A percentile compares a stretch with the other conserved stretches of the same genome.
Evolutionary conservation across 345 rosid species (phyloP).

Genomic region (Eucalyptus grandis): DNA sequence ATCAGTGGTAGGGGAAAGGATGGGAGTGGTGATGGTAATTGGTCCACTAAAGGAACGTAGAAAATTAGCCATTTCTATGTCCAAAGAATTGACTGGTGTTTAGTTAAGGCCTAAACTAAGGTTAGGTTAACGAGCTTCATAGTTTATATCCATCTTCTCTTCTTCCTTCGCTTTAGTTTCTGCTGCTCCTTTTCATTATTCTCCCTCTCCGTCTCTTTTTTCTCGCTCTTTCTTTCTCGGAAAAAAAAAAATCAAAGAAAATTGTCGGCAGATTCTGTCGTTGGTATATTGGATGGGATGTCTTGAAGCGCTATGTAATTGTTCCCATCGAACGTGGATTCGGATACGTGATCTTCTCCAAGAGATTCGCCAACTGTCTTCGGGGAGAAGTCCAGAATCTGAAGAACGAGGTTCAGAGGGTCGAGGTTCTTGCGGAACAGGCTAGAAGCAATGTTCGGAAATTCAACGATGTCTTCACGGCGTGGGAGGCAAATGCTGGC

Average conservation of each 20-base stretch:
- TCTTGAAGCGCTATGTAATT: background rate
- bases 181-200: background rate
- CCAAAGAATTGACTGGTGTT: background rate
- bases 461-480: background rate
- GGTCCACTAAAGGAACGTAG: background rate
- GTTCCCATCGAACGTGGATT: background rate
- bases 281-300: background rate
- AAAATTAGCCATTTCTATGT: background rate
- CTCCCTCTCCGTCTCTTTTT: background rate
- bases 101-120: background rate
- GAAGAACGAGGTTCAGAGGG: background rate
- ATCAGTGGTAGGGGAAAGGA: background rate
- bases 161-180: background rate
- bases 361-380: background rate
- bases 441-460: background rate
- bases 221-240: background rate
- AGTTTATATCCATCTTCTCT: background rate
- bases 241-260: too few species aligned
- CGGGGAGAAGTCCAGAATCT: background rate
- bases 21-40: background rate
- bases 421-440: background rate
- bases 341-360: background rate
- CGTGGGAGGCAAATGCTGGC: background rate
- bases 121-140: too few species aligned
- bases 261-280: background rate